Evolutionary conservation across 768 basidiomycete species (phyloP).

Genomic region (Brasilioporus rufonigricans): DNA sequence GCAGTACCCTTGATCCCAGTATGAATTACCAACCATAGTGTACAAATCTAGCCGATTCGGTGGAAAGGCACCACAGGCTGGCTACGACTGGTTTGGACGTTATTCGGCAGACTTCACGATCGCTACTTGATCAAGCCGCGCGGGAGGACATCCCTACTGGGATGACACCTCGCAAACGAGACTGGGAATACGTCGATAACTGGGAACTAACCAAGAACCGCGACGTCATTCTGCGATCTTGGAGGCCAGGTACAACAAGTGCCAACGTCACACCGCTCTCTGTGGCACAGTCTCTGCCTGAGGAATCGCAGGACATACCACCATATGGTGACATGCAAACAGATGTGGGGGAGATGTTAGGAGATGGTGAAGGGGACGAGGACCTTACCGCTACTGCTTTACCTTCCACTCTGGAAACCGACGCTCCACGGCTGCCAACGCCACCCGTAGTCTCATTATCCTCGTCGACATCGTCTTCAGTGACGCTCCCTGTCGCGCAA

Average conservation of each 20-base stretch:
- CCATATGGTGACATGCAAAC: constrained; percentile 13
- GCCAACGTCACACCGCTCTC: constrained; percentile 39
- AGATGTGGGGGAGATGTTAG: constrained; percentile 27
- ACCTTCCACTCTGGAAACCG: constrained; percentile 1
- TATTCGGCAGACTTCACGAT: constrained; percentile 49
- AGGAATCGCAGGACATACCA: constrained; percentile 16
- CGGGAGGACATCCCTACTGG: constrained; percentile 68
- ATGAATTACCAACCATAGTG: constrained; percentile 33
- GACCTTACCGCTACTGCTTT: constrained; percentile 20
- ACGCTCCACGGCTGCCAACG: constrained; percentile 16
- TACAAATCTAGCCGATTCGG: constrained; percentile 37
- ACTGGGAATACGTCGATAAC: constrained; percentile 64
- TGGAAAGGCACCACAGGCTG: constrained; percentile 43
- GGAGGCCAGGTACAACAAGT: constrained; percentile 38
- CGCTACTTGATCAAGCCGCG: constrained; percentile 55
- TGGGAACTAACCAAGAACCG: constrained; percentile 72
- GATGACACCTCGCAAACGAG: constrained; percentile 72
- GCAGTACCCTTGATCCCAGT: background rate
- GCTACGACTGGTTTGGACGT: constrained; percentile 44
- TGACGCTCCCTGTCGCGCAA: constrained; percentile 24
- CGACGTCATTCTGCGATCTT: constrained; percentile 53
- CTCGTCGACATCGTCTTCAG: constrained; percentile 40
- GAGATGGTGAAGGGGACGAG: constrained; percentile 10
- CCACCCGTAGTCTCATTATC: constrained; percentile 33
- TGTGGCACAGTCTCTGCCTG: constrained; percentile 36